These are phyloP conservation scores for Capsicum chinense DNA, from an alignment of 257 asterid species.

Conservation along the genomic window DNA sequence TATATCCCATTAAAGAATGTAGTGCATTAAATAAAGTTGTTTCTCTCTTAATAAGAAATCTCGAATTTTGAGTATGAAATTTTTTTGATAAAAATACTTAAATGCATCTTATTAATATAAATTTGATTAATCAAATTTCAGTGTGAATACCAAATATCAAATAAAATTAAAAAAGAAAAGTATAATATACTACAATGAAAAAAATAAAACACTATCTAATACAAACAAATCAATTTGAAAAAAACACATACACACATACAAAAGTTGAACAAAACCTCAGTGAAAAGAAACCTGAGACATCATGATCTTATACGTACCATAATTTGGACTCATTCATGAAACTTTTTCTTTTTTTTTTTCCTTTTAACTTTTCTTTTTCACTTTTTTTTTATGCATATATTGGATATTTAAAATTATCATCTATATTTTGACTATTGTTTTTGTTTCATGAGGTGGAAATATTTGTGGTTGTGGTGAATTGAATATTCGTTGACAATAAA, in stretches of 20 bases:
- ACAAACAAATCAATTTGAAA: not conserved
- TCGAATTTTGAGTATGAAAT: no score
- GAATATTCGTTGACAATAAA: not conserved
- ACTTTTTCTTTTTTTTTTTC: no score
- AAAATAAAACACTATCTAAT: not conserved
- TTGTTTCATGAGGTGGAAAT: slow-evolving; percentile 25
- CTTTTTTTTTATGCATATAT: not conserved
- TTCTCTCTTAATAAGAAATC: not conserved
- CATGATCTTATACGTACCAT: not conserved
- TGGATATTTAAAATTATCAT: not conserved
- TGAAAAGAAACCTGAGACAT: not conserved
- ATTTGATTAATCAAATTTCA: no score
- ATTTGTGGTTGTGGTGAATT: slow-evolving; percentile 28
- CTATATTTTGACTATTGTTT: not conserved
- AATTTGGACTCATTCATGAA: not conserved
- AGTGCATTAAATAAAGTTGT: no score
- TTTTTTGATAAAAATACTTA: no score
- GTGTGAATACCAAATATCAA: no score
- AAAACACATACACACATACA: not conserved
- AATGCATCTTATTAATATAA: no score
- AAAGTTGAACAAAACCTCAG: not conserved
- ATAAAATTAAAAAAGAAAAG: no score
- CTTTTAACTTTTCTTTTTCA: not conserved
- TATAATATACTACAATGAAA: not conserved
- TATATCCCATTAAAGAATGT: no score